Percentiles rank a stretch among this genome's conserved stretches.
phyloP scores from a whole-genome alignment of 768 basidiomycete species.

The Phaeotremella fagi region DNA sequence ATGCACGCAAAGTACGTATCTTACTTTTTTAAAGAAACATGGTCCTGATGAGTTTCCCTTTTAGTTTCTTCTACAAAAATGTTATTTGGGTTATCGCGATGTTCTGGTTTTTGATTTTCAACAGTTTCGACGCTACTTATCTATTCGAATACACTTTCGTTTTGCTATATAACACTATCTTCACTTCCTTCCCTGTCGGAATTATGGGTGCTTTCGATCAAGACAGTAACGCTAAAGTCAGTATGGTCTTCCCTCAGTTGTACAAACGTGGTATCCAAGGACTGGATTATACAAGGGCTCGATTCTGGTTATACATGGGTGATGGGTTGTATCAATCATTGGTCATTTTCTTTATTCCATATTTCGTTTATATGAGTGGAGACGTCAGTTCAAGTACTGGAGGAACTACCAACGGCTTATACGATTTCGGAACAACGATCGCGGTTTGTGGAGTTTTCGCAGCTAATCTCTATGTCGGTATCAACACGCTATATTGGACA shows the following conservation, averaged over 20 bases:
- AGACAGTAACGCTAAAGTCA: conserved; percentile 83
- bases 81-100: conserved; percentile 56
- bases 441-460: conserved; percentile 79
- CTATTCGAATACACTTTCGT: conserved; percentile 93
- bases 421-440: conserved; percentile 89
- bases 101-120: conserved; percentile 92
- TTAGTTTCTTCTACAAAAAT: conserved; percentile 97
- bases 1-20: conserved; percentile 56
- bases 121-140: conserved; percentile 91
- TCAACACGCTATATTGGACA: conserved; percentile 83
- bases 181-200: conserved; percentile 90
- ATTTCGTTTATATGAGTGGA: conserved; percentile 55
- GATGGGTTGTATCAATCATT: conserved; percentile 92
- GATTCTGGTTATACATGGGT: conserved; percentile 92
- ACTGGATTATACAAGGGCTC: conserved; percentile 80
- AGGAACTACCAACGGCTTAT: conserved; percentile 67
- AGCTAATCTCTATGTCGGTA: conserved; percentile 82
- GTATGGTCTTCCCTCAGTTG: conserved; percentile 88
- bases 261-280: conserved; percentile 91
- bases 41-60: conserved; percentile 52
- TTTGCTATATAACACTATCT: conserved; percentile 81
- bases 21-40: neutral
- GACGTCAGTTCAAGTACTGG: conserved; percentile 66
- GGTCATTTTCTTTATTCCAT: conserved; percentile 82
- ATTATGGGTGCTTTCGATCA: conserved; percentile 92